Evolutionary conservation across 441 rosid species (phyloP).

Genomic region (Oxalis stricta): DNA sequence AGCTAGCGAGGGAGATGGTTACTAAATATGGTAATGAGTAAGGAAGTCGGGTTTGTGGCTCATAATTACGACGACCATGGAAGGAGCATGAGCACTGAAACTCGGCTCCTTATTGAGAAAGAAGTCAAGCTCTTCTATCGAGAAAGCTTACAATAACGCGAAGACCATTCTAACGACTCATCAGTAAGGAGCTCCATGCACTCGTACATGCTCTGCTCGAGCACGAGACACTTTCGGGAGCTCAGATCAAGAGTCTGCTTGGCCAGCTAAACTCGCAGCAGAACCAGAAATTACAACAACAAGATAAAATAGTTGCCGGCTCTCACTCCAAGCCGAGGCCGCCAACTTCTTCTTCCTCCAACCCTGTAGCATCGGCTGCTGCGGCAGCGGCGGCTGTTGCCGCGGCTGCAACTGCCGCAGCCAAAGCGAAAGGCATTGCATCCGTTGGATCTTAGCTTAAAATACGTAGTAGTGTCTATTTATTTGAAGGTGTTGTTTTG

Average conservation of each 20-base stretch:
- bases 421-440: conserved; percentile 63
- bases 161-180: conserved; percentile 58
- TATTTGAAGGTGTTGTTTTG: no score
- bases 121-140: conserved; percentile 63
- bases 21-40: conserved; percentile 91
- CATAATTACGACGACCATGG: conserved; percentile 77
- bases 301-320: conserved; percentile 38
- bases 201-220: conserved; percentile 78
- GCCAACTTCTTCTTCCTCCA: conserved; percentile 57
- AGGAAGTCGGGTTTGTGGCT: conserved; percentile 69
- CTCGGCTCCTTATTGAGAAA: conserved; percentile 76
- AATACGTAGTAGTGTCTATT: no score
- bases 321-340: conserved; percentile 48
- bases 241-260: conserved; percentile 62
- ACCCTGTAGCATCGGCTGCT: conserved; percentile 60
- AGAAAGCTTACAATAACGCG: conserved; percentile 77
- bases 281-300: conserved; percentile 33
- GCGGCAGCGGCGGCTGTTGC: conserved; percentile 40
- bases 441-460: conserved; percentile 68
- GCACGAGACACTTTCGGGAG: conserved; percentile 70
- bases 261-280: conserved; percentile 47
- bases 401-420: conserved; percentile 58
- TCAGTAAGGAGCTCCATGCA: conserved; percentile 66
- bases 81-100: conserved; percentile 88
- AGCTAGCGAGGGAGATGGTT: conserved; percentile 75